Evolutionary conservation across 345 rosid species (phyloP).

Genomic region (Aegle marmelos): DNA sequence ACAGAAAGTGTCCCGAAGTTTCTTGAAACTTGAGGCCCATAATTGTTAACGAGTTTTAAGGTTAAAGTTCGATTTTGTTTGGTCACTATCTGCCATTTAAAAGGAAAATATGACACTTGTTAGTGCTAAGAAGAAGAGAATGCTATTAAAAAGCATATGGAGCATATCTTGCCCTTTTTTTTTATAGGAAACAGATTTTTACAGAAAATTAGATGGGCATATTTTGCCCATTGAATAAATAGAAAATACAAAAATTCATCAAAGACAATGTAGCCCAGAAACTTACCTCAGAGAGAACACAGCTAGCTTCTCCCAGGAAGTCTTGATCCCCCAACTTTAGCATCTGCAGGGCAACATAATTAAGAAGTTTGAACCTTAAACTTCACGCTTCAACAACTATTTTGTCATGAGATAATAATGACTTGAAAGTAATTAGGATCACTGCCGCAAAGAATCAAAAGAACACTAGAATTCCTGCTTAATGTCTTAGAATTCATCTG

Average conservation of each 20-base stretch:
- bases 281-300: slow-evolving; percentile 63
- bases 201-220: neutral
- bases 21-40: slow-evolving; percentile 35
- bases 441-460: neutral
- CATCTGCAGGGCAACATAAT: slow-evolving; percentile 33
- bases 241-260: neutral
- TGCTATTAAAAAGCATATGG: neutral
- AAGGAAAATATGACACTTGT: neutral
- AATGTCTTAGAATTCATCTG: neutral
- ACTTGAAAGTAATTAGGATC: neutral
- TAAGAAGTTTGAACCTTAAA: slow-evolving; percentile 6
- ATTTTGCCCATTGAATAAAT: neutral
- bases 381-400: neutral
- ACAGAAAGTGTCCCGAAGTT: slow-evolving; percentile 56
- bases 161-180: no score
- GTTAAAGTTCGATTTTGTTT: slow-evolving; percentile 45
- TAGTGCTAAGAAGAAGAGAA: neutral
- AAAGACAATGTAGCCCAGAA: neutral
- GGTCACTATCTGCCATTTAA: slow-evolving; percentile 61
- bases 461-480: neutral
- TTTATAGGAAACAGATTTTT: no score
- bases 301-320: slow-evolving; percentile 76
- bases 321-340: slow-evolving; percentile 62
- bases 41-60: slow-evolving; percentile 41
- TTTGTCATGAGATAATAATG: neutral